Evolutionary conservation across 2,329 filamentous ascomycete species (phyloP), one percentile per base, ranked within the genome.

Genomic region (Lasiodiplodia gonubiensis): DNA sequence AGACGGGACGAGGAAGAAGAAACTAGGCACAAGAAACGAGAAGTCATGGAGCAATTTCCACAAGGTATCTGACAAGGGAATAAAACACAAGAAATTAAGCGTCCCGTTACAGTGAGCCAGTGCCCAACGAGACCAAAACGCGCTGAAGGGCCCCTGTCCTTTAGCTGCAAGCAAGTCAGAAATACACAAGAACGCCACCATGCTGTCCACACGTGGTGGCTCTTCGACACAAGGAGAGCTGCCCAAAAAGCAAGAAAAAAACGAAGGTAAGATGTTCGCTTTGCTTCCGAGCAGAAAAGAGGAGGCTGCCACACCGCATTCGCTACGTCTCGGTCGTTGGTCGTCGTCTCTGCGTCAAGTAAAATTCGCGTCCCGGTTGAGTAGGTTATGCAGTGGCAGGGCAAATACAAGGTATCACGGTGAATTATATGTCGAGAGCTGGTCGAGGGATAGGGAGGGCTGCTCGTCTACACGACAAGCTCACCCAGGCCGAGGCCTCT

Each of bases 401-500:
- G 37, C 59, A 63, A 51, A 63, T 63, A 51, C n/a, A 60, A 63
- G 42, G 46, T 51, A 37, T 63, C 42, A 30, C 55, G 42, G 59
- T 23, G 10, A 23, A n/a, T 16, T 21, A 30, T n/a, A 23, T 33
- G 57, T 5, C 16, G 16, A 35, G 21, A n/a, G 23, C 25, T 49
- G 33, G n/a, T 18, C 18, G 30, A n/a, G 23, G 39, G 23, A 14
- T 21, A 2, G 21, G 11, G 59, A 37, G 59, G 5, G n/a, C 16
- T 33, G 21, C 4, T 14, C 12, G 46, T 57, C 30, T 51, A 67
- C 25, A 67, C 55, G 11, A 67, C 35, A 12, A 67, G 57, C 35
- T 63, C 66, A 33, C 52, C 66, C 35, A 67, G 37, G 2, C 57
- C 55, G 30, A 67, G 27, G 5, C 66, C 66, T 46, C 52, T 66